Evolutionary conservation across 768 basidiomycete species (phyloP), one percentile per base, ranked within the genome.

Genomic region (Auricularia sp.): DNA sequence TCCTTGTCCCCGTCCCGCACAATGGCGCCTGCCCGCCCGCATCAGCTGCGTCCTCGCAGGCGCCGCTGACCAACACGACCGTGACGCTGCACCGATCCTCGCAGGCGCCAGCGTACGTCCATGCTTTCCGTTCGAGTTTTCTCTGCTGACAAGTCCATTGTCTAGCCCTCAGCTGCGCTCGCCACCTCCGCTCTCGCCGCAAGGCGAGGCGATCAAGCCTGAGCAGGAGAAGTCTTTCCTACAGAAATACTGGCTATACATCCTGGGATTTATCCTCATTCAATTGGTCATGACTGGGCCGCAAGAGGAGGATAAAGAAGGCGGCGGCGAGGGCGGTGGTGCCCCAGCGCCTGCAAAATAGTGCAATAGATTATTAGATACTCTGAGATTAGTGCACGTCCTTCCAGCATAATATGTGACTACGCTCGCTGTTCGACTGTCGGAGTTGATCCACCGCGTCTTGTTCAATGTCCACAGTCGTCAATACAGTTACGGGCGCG

Each of bases 211-310:
- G 21, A 77, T 89, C 29, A 73, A 79, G 65, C 82, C 86, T 0
- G 72, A 77, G 39, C 81, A 82, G 0, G 91, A 95, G 71, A 89
- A 93, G 74, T 77, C 85, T 11, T 92, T 94, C 74, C 65, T 94
- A 51, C 89, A 92, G 71, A 94, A 94, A 73, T 95, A 95, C 74
- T 95, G 94, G 94, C 79, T 94, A 74, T 94, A 93, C 70, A 82
- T 92, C 44, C 76, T 81, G 51, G 80, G 85, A 3, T 73, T 83
- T 54, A 73, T 88, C 10, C 71, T 88, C 29, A 29, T 59, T 10
- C 56, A 59, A 29, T 33, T 59, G 11, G 24, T 59, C 7, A 14
- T 59, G 56, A 24, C 16, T 33, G 11, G 6, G 10, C 14, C 56
- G 34, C 24, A 10, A 4, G 16, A 14, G 33, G 56, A 59, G 29